Percentiles rank a stretch among this genome's conserved stretches.
phyloP scores from a whole-genome alignment of 768 basidiomycete species.

The Mycena latifolia region DNA sequence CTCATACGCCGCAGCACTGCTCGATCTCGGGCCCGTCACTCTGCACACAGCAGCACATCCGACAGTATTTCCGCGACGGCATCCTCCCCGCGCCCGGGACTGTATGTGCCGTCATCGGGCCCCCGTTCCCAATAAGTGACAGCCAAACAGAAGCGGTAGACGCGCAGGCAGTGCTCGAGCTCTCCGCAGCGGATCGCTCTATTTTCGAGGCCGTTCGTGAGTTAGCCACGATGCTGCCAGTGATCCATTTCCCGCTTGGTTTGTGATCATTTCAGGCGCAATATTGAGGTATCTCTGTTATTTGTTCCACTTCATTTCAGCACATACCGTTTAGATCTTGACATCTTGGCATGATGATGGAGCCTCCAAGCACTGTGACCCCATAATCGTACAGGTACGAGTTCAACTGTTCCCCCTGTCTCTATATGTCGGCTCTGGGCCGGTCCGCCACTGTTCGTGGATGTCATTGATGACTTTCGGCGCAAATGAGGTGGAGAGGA shows the following conservation, averaged over 20 bases:
- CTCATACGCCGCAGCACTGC: constrained; percentile 27
- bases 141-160: neutral
- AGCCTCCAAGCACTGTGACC: too few species aligned
- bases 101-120: constrained; percentile 30
- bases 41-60: constrained; percentile 33
- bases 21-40: constrained; percentile 33
- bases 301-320: too few species aligned
- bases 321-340: too few species aligned
- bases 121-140: constrained; percentile 6
- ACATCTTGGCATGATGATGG: too few species aligned
- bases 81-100: constrained; percentile 34
- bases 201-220: constrained; percentile 3
- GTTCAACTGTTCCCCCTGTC: too few species aligned
- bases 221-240: neutral
- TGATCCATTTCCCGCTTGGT: neutral
- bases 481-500: too few species aligned
- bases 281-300: too few species aligned
- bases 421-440: too few species aligned
- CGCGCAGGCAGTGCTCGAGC: neutral
- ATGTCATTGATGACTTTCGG: too few species aligned
- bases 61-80: constrained; percentile 37
- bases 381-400: too few species aligned
- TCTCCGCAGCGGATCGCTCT: constrained; percentile 3
- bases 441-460: too few species aligned
- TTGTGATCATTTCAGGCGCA: neutral